Conservation (phyloP, 129 eudicot genomes). For the Flaveria linearis region DNA sequence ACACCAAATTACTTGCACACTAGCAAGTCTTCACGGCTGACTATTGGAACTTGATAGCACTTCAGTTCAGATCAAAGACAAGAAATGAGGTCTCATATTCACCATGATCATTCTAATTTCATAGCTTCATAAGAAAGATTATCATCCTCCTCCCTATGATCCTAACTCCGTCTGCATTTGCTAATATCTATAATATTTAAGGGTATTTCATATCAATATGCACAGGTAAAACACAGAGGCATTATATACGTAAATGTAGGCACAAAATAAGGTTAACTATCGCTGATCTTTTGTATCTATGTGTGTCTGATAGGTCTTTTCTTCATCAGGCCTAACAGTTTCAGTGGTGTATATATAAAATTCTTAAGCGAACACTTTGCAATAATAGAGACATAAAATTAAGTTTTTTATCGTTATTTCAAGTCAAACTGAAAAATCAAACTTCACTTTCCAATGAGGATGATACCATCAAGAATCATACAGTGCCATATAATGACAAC, state of each 20-base stretch:
- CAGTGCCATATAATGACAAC: constrained; percentile 33
- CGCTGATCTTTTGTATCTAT: not conserved
- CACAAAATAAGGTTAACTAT: not conserved
- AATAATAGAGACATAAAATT: not conserved
- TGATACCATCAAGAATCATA: not conserved
- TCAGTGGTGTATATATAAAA: not conserved
- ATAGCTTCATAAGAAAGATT: not conserved
- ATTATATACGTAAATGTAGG: not conserved
- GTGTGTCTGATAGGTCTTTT: constrained; percentile 3
- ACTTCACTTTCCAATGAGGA: constrained; percentile 18
- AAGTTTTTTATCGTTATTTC: not conserved
- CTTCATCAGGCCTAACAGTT: not conserved
- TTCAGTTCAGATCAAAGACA: not conserved
- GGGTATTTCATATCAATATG: not conserved
- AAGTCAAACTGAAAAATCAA: constrained; percentile 2
- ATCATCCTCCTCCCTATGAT: not conserved
- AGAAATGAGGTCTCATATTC: not conserved
- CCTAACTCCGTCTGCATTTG: not conserved
- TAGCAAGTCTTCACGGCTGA: not conserved
- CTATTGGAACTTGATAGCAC: not conserved
- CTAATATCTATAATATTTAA: not conserved
- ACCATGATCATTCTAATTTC: not conserved
- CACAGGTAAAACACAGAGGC: not conserved
- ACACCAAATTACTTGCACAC: not conserved
- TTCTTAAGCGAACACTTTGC: not conserved